phyloP scores from a whole-genome alignment of 1,284 basidiomycete genomes.

The Ustilago shanxiensis region DNA sequence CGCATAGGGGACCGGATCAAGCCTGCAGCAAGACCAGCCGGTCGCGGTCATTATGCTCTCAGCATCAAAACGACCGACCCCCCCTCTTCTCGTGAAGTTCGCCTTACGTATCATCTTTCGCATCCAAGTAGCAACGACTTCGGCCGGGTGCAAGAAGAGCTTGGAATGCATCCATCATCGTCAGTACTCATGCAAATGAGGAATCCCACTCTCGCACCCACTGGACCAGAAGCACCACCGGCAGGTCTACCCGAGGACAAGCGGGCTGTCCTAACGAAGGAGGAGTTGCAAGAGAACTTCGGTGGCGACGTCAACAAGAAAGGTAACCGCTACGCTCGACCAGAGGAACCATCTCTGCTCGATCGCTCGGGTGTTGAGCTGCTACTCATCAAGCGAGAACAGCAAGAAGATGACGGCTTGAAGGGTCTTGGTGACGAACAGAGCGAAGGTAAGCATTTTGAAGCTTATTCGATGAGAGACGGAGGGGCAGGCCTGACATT shows the following conservation, averaged over 20 bases:
- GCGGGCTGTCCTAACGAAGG: slow-evolving; percentile 48
- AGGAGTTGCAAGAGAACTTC: slow-evolving; percentile 55
- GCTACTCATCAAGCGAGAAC: slow-evolving; percentile 49
- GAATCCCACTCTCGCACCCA: slow-evolving; percentile 54
- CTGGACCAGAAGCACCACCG: slow-evolving; percentile 42
- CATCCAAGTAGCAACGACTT: slow-evolving; percentile 53
- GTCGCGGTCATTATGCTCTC: slow-evolving; percentile 54
- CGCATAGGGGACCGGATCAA: slow-evolving; percentile 47
- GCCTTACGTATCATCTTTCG: slow-evolving; percentile 54
- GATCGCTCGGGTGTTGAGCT: slow-evolving; percentile 58
- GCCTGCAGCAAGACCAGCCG: slow-evolving; percentile 48
- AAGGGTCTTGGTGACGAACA: slow-evolving; percentile 52
- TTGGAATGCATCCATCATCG: slow-evolving; percentile 48
- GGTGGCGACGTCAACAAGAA: slow-evolving; percentile 51
- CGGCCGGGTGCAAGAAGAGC: slow-evolving; percentile 54
- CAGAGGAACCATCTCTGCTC: slow-evolving; percentile 47
- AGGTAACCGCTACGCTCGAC: slow-evolving; percentile 54
- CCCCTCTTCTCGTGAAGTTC: slow-evolving; percentile 48
- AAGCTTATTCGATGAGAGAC: not conserved
- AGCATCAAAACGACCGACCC: slow-evolving; percentile 50
- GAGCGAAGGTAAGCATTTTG: slow-evolving; percentile 26
- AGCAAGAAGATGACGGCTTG: slow-evolving; percentile 47
- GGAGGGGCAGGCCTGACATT: not conserved
- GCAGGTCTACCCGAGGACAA: slow-evolving; percentile 45
- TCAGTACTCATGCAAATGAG: slow-evolving; percentile 54